Base-by-base conservation (phyloP, 202 grass and related monocot species). In the Panicum hallii region DNA sequence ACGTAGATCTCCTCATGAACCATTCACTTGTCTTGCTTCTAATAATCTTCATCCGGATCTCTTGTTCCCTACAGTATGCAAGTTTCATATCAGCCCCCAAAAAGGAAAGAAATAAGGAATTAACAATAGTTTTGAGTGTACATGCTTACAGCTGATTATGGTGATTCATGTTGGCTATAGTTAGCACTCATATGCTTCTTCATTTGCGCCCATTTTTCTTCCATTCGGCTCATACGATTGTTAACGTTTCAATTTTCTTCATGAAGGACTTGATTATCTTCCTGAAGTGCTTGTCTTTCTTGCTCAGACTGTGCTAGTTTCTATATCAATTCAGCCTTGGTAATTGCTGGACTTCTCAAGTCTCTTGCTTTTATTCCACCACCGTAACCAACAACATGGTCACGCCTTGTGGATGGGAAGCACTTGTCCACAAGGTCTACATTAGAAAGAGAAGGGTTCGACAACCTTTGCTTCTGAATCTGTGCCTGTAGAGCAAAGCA, bases 291-390 rank as follows among this genome's bases (percentile, higher is more conserved):
- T 26, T 1, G 10, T 28, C 44, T 16, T 43, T 22, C 54, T 2
- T 26, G 2, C 16, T 76, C 11, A 14, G 4, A 48, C 1, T 47
- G 2, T 38, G 32, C 11, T 12, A 50, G 44, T 48, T n/a, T 79
- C 0, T 63, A 30, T 4, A n/a, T 12, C 15, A 79, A 14, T 50
- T 52, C 17, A 4, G 43, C 16, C 8, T 66, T 78, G 5, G 43
- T 64, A 66, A 66, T 1, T 4, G 1, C 47, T 49, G 45, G 45
- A 47, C 45, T 11, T 1, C 19, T 9, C 11, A 82, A 1, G 58
- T 62, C 42, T 47, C 54, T 82, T 72, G 67, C 41, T 62, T 79
- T 65, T 34, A 64, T 32, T 5, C 75, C 42, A 48, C 75, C 75
- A 47, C 75, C 42, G 34, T 45, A 78, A 36, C 65, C 67, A 20